Base-by-base conservation (phyloP, 179 eudicot species). In the Sideroxylon spinosum region DNA sequence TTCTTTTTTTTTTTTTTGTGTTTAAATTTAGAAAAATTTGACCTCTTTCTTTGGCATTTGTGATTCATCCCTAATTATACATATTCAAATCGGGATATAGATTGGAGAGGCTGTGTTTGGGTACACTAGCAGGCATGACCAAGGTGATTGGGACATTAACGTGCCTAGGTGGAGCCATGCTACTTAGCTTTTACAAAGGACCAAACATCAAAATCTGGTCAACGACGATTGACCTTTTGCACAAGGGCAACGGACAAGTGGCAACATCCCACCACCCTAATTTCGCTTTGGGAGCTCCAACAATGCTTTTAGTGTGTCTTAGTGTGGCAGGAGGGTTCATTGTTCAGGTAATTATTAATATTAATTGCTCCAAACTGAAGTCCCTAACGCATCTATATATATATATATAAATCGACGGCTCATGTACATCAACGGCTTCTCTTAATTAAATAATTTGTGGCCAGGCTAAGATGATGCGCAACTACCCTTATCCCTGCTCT, bases 111-210 rank as follows among this genome's bases (percentile, higher is more conserved):
- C 20, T 87, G 20, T 81, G 71, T 13, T 29, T 82, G 66, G 73
- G 78, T 28, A 79, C 84, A 28, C 6, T 14, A 29, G 44, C 85
- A 70, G 92, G 90, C 6, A 86, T 82, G 68, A 87, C 87, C 26
- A 89, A 87, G 78, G 60, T 71, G 60, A 19, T 7, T 7, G 92
- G 92, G 67, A 89, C 90, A 68, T 22, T 87, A 16, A 16, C 82
- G 5, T 87, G 89, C 14, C 77, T 87, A 0, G 80, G 84, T 29
- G 92, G 92, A 46, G 92, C 92, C 44, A 87, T 83, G 92, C 29
- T 89, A 3, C 76, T 86, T 3, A 32, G 49, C 7, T 55, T 67
- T 63, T 75, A 74, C 56, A 80, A 69, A 56, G 86, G 86, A 2
- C 13, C 62, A n/a, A 61, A 69, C 77, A 20, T 84, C 59, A 74